Conservation (phyloP, 345 rosid genomes). For the Eucalyptus curtisii region DNA sequence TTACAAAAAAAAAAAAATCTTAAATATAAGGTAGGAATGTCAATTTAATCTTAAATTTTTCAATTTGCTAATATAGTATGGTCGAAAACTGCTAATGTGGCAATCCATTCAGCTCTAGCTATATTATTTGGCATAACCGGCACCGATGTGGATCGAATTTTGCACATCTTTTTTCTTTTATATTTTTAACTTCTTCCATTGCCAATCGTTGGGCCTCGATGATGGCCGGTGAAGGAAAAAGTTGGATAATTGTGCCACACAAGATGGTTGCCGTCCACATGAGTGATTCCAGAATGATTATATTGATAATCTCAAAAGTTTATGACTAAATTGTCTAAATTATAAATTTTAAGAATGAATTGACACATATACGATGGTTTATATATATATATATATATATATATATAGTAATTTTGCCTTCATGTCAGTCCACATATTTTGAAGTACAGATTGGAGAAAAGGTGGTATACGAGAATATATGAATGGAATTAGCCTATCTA, state of each 20-base stretch:
- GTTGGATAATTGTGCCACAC: background rate
- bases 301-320: no score
- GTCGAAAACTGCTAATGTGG: rapidly evolving
- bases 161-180: no score
- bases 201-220: rapidly evolving
- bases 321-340: no score
- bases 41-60: no score
- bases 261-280: rapidly evolving
- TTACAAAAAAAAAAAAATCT: background rate
- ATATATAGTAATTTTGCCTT: background rate
- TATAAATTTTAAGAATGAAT: no score
- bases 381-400: no score
- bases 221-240: rapidly evolving
- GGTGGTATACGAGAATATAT: background rate
- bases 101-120: rapidly evolving
- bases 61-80: no score
- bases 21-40: no score
- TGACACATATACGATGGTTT: background rate
- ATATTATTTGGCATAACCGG: rapidly evolving
- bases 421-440: background rate
- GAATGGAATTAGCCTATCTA: background rate
- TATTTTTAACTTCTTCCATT: background rate
- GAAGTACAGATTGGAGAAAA: background rate
- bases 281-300: no score
- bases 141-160: background rate